Percentiles rank a stretch among this genome's conserved stretches.
phyloP scores from a whole-genome alignment of 2,329 filamentous ascomycete species.

The Thielaviopsis euricoi region DNA sequence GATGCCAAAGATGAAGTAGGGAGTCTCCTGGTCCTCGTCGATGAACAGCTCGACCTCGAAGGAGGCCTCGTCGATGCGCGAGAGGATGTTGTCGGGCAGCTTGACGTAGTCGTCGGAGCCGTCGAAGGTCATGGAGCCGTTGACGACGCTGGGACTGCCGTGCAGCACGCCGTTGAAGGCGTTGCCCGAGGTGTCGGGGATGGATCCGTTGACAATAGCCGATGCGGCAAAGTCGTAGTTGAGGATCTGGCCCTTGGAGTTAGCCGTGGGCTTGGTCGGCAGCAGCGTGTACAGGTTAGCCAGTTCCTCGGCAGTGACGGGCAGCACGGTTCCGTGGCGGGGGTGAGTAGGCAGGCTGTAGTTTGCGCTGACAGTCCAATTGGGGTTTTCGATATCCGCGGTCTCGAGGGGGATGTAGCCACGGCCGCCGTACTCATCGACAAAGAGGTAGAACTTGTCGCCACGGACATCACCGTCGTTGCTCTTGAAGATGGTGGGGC shows the following conservation, averaged over 20 bases:
- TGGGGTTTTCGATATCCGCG: constrained; percentile 28
- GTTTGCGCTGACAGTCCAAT: constrained; percentile 28
- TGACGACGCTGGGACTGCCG: constrained; percentile 12
- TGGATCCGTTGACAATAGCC: constrained; percentile 6
- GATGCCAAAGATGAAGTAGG: constrained; percentile 16
- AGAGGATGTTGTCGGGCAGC: constrained; percentile 14
- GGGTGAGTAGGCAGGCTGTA: constrained; percentile 32
- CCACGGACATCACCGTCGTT: constrained; percentile 32
- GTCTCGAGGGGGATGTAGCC: constrained; percentile 39
- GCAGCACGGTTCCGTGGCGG: constrained; percentile 36
- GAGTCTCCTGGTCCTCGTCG: constrained; percentile 12
- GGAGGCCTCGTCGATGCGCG: constrained; percentile 13
- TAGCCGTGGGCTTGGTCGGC: constrained; percentile 8
- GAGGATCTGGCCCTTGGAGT: constrained; percentile 13
- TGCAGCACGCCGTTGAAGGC: constrained; percentile 13
- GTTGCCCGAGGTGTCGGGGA: constrained; percentile 15
- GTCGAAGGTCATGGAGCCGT: constrained; percentile 14
- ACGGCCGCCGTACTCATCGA: constrained; percentile 34
- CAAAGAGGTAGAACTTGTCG: constrained; percentile 37
- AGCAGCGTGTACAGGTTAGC: constrained; percentile 16
- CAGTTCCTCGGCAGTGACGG: constrained; percentile 31
- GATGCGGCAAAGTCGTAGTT: constrained; percentile 13
- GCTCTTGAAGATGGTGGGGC: constrained; percentile 33
- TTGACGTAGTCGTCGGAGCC: constrained; percentile 15
- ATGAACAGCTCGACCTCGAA: constrained; percentile 14